A percentile compares a stretch with the other conserved stretches of the same genome.
These are phyloP conservation scores for Castanea crenata DNA, from an alignment of 306 rosid genomes.

Conservation along the genomic window DNA sequence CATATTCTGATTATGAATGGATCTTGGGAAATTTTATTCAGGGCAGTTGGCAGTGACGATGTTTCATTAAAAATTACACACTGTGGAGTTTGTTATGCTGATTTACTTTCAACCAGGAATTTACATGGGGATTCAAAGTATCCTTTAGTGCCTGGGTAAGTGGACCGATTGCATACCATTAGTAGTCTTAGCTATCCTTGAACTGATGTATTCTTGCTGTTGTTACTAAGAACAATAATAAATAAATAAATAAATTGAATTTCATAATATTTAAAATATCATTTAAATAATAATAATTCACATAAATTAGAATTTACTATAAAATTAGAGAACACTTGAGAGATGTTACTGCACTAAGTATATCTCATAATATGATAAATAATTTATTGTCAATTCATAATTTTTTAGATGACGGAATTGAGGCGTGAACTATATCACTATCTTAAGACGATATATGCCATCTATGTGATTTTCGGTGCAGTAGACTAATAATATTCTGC, in stretches of 20 bases:
- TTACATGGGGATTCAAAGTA: constrained; percentile 52
- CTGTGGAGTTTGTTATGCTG: constrained; percentile 82
- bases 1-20: background rate
- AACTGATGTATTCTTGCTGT: no score
- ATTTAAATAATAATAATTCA: no score
- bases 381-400: no score
- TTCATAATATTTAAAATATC: no score
- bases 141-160: constrained; percentile 79
- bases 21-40: constrained; percentile 24
- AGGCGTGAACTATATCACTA: no score
- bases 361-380: no score
- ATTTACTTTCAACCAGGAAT: constrained; percentile 59
- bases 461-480: fast-evolving
- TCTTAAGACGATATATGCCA: fast-evolving
- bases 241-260: no score
- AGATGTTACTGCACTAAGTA: no score
- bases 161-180: background rate
- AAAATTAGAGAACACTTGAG: no score
- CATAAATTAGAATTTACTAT: no score
- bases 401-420: no score
- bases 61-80: constrained; percentile 73
- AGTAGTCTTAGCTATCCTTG: constrained; percentile 4
- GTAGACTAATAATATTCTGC: fast-evolving
- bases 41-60: constrained; percentile 61
- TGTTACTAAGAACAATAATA: no score